phyloP scores from a whole-genome alignment of 371 early-diverging fungal genomes.

The Mortierella sp. region DNA sequence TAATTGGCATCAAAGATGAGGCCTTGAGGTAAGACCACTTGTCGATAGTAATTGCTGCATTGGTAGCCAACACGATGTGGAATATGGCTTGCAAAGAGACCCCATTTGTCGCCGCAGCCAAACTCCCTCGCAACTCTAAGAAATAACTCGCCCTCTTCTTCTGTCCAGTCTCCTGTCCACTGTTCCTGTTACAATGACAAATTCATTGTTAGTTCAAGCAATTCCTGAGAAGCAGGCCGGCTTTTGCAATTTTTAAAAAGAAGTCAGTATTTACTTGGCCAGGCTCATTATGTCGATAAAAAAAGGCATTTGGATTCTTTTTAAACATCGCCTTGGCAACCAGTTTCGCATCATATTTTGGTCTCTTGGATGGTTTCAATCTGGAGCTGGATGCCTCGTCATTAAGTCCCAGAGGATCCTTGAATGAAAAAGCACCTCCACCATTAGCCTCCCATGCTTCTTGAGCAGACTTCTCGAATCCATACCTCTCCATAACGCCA shows the following conservation, averaged over 20 bases:
- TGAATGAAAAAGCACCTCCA: slow-evolving; percentile 78
- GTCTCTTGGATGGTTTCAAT: slow-evolving; percentile 21
- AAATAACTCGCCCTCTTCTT: slow-evolving; percentile 70
- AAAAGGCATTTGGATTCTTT: slow-evolving; percentile 82
- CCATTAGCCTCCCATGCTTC: slow-evolving; percentile 84
- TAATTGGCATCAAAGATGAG: slow-evolving; percentile 79
- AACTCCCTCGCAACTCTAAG: slow-evolving; percentile 63
- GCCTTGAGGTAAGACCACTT: slow-evolving; percentile 73
- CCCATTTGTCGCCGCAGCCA: slow-evolving; percentile 81
- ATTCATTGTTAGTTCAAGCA: neutral
- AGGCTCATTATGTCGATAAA: slow-evolving; percentile 81
- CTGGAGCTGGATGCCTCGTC: neutral
- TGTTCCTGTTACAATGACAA: slow-evolving; percentile 62
- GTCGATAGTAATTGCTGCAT: slow-evolving; percentile 82
- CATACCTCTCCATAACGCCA: slow-evolving; percentile 67
- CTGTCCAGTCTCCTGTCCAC: slow-evolving; percentile 82
- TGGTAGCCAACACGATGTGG: slow-evolving; percentile 83
- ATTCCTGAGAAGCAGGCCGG: neutral
- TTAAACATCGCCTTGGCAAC: slow-evolving; percentile 75
- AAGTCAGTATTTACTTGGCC: slow-evolving; percentile 61
- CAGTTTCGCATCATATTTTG: slow-evolving; percentile 53
- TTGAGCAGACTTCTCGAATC: slow-evolving; percentile 67
- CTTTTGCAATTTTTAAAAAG: neutral
- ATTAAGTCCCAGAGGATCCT: slow-evolving; percentile 64
- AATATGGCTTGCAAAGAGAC: slow-evolving; percentile 79